Conservation (phyloP, 345 rosid species). For the Gossypium anomalum region DNA sequence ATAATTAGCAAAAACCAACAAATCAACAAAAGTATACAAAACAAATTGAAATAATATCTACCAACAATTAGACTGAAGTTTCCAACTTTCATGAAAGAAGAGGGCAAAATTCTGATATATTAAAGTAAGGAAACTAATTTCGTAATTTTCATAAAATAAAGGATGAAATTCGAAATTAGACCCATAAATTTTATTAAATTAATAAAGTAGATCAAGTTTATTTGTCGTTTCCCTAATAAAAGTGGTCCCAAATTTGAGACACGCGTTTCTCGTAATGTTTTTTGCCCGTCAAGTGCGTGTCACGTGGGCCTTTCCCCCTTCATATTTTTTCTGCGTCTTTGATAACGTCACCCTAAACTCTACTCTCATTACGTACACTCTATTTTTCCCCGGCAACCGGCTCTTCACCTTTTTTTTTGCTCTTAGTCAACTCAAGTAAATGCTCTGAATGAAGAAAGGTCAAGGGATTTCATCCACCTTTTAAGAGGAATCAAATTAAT, state of each 20-base stretch:
- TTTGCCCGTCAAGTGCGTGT: constrained; percentile 31
- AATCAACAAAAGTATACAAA: too few species aligned
- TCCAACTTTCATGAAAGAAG: too few species aligned
- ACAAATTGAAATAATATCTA: too few species aligned
- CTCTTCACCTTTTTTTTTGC: not conserved
- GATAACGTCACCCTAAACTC: not conserved
- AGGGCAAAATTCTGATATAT: too few species aligned
- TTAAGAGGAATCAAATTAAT: not conserved
- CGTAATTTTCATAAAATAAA: too few species aligned
- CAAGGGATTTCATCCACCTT: not conserved
- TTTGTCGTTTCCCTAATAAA: not conserved
- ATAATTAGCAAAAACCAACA: too few species aligned
- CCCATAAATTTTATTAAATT: too few species aligned
- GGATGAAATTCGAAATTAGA: too few species aligned
- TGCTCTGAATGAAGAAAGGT: not conserved
- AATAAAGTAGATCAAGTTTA: not conserved
- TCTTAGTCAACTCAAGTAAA: not conserved
- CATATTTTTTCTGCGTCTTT: not conserved
- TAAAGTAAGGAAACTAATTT: too few species aligned
- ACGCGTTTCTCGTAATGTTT: constrained; percentile 27
- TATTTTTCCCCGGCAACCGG: constrained; percentile 19
- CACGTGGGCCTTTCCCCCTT: constrained; percentile 28
- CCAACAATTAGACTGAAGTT: too few species aligned
- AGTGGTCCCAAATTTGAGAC: constrained; percentile 25
- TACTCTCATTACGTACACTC: constrained; percentile 24